Base-by-base conservation (phyloP, 179 eudicot genomes). In the Gypsophila paniculata region DNA sequence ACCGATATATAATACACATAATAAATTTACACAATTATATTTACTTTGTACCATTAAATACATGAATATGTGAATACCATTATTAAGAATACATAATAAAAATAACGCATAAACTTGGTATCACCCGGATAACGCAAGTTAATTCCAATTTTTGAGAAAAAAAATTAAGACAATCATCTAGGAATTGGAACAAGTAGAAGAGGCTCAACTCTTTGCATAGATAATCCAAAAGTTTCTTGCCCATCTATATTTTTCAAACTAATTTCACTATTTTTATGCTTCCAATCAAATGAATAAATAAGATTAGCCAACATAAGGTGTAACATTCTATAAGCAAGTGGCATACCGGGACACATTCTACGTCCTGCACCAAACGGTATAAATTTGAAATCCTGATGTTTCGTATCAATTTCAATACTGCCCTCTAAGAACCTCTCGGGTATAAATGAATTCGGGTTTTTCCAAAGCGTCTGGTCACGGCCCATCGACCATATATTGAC, bases 351-450 rank as follows among this genome's bases (percentile, higher is more conserved):
- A 55, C 77, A 74, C 13, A 74, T 78, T 52, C 81, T 74, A 64
- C 81, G 57, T 23, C 81, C 78, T 14, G 74, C 57, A 55, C 81
- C 81, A 23, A 78, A 78, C 12, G 81, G 81, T 13, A 78, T 62
- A 39, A 74, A 68, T 53, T 51, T 74, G 8, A 78, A 78, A 49
- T 74, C 49, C 26, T 14, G 65, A 10, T 66, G 63, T 58, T 58
- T 65, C 5, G 18, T 8, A 44, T 64, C 71, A 8, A 68, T 69
- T 15, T 78, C 71, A 21, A 0, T 11, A 39, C 17, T 13, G 15
- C 48, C 39, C 4, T 74, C 68, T 1, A 78, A 21, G 58, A 78
- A 78, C 19, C 81, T 55, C 25, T 78, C 72, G 1, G 78, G 81
- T 13, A 3, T 9, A 70, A 78, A 78, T 11, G 22, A 63, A 32